These are phyloP conservation scores for Striga asiatica DNA, from an alignment of 257 asterid genomes.

Conservation along the genomic window DNA sequence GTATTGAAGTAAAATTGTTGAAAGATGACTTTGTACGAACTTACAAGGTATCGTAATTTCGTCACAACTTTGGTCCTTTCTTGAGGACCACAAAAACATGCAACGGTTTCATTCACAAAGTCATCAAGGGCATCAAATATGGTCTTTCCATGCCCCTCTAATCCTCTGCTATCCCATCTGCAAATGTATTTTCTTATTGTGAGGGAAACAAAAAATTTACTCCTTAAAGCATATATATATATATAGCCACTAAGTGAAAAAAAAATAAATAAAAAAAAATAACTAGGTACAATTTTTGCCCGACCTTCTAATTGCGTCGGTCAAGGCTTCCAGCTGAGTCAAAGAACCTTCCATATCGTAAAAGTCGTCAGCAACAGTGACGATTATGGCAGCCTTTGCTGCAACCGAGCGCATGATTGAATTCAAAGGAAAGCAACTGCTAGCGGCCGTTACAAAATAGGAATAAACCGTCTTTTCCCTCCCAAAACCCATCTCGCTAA, in stretches of 20 bases:
- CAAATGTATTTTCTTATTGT: too few relatives aligned
- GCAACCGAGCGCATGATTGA: constrained; percentile 24
- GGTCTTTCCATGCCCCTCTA: constrained; percentile 42
- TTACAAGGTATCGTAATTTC: constrained; percentile 33
- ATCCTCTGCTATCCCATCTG: constrained; percentile 48
- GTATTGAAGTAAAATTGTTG: too few relatives aligned
- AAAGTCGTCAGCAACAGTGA: constrained; percentile 50
- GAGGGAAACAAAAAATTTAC: too few relatives aligned
- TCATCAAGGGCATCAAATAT: constrained; percentile 50
- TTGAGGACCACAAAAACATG: constrained; percentile 10
- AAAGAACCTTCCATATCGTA: constrained; percentile 48
- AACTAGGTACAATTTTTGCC: too few relatives aligned
- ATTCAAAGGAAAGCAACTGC: constrained; percentile 24
- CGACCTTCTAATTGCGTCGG: constrained; percentile 43
- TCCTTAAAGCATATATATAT: too few relatives aligned
- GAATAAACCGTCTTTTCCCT: constrained; percentile 43
- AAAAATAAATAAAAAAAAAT: neutral
- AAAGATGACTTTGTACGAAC: too few relatives aligned
- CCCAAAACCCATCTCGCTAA: constrained; percentile 56
- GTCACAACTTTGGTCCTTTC: constrained; percentile 10
- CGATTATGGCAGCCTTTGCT: constrained; percentile 38
- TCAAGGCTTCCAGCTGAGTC: constrained; percentile 26
- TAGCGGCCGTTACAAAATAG: constrained; percentile 39
- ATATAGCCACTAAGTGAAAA: neutral
- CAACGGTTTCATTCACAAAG: constrained; percentile 26